Evolutionary conservation across 148 eudicot genomes (phyloP).

Genomic region (Silene latifolia): DNA sequence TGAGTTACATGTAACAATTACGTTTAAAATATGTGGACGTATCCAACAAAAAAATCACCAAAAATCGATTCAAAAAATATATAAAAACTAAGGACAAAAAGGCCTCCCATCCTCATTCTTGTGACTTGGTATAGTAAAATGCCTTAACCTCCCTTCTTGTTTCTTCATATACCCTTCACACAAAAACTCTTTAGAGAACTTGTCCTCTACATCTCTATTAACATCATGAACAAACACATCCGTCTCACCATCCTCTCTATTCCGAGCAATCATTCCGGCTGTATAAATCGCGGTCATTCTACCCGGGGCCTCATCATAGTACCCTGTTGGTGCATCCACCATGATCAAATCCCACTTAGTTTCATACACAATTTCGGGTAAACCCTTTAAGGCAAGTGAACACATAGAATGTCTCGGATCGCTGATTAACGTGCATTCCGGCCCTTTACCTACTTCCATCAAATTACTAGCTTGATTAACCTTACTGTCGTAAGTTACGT

Average conservation of each 20-base stretch:
- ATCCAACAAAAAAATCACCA: neutral
- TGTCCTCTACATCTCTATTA: slow-evolving; percentile 85
- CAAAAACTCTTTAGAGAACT: slow-evolving; percentile 65
- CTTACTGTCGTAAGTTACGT: slow-evolving; percentile 64
- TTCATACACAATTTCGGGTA: slow-evolving; percentile 68
- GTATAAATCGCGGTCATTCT: slow-evolving; percentile 95
- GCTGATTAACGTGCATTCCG: slow-evolving; percentile 43
- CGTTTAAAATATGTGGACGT: no score
- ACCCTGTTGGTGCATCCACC: slow-evolving; percentile 99
- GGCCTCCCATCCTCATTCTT: slow-evolving; percentile 47
- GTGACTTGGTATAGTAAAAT: slow-evolving; percentile 76
- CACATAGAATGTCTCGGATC: slow-evolving; percentile 74
- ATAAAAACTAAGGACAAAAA: slow-evolving; percentile 54
- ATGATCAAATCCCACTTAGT: slow-evolving; percentile 84
- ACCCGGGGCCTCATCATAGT: slow-evolving; percentile 88
- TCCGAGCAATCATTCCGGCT: slow-evolving; percentile 91
- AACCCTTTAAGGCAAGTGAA: slow-evolving; percentile 67
- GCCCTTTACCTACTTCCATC: slow-evolving; percentile 34
- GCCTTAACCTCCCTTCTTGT: slow-evolving; percentile 91
- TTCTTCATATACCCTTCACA: slow-evolving; percentile 88
- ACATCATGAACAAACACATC: slow-evolving; percentile 97
- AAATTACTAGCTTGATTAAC: slow-evolving; percentile 53
- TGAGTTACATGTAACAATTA: no score
- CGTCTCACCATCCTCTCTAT: slow-evolving; percentile 54
- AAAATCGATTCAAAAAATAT: neutral